Evolutionary conservation across 2,329 filamentous ascomycete species (phyloP).

Genomic region (Pestalotiopsis sp.): DNA sequence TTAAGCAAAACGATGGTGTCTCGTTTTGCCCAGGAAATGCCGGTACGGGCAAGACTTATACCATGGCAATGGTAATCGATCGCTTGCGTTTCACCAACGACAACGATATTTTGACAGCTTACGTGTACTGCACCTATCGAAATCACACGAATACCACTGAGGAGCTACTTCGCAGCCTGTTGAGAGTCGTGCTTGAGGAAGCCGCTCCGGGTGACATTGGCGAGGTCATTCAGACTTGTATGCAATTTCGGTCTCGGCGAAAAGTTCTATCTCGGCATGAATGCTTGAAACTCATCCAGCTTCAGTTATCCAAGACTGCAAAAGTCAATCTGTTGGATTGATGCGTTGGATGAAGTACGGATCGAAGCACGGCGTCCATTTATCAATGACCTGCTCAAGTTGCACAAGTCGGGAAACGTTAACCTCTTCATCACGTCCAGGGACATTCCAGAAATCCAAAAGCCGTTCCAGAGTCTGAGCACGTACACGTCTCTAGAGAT

Average conservation of each 20-base stretch:
- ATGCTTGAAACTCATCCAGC: neutral
- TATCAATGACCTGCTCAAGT: neutral
- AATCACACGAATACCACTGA: slow-evolving; percentile 29
- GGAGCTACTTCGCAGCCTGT: neutral
- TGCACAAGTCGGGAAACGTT: neutral
- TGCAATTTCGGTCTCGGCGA: neutral
- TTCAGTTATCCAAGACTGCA: neutral
- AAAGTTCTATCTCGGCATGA: neutral
- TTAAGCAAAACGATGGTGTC: slow-evolving; percentile 20
- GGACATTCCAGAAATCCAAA: neutral
- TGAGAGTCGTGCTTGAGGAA: neutral
- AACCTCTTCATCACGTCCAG: neutral
- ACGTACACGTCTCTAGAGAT: neutral
- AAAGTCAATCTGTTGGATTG: neutral
- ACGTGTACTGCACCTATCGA: slow-evolving; percentile 46
- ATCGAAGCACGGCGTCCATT: neutral
- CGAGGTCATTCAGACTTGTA: neutral
- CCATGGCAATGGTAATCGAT: slow-evolving; percentile 37
- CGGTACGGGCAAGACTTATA: slow-evolving; percentile 28
- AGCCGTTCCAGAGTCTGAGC: neutral
- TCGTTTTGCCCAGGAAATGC: slow-evolving; percentile 39
- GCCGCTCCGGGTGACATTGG: neutral
- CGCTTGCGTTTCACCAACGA: slow-evolving; percentile 29
- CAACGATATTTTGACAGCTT: slow-evolving; percentile 15
- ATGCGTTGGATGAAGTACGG: neutral